phyloP scores from a whole-genome alignment of 352 stramenopile species.

The Aphanomyces stellatus region DNA sequence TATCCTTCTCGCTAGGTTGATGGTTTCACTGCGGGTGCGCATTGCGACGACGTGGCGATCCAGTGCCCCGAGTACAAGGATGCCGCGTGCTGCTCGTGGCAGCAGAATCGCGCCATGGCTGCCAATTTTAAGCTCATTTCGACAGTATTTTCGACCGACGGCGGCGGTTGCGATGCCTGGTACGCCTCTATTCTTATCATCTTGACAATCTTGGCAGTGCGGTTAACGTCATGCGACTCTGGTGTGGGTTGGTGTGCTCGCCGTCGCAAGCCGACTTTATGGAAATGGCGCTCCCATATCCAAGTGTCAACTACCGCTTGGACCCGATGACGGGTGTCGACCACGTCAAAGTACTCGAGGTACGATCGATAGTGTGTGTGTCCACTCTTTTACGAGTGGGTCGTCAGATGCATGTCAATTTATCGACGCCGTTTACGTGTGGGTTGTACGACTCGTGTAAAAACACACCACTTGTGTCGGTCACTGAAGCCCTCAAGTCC shows the following conservation, averaged over 20 bases:
- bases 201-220: conserved; percentile 24
- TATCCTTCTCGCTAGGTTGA: conserved; percentile 24
- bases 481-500: conserved; percentile 65
- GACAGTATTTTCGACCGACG: conserved; percentile 51
- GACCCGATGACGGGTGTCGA: conserved; percentile 70
- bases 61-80: conserved; percentile 81
- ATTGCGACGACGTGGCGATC: conserved; percentile 62
- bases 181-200: not conserved
- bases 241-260: conserved; percentile 80
- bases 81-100: conserved; percentile 79
- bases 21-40: conserved; percentile 57
- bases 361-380: not conserved
- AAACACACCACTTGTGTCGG: conserved; percentile 69
- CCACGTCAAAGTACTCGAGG: conserved; percentile 67
- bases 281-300: conserved; percentile 50
- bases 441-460: conserved; percentile 79
- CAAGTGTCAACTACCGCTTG: conserved; percentile 54
- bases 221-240: conserved; percentile 77
- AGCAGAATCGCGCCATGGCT: conserved; percentile 83
- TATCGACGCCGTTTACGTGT: conserved; percentile 67
- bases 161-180: conserved; percentile 69
- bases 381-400: not conserved
- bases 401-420: conserved; percentile 55
- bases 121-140: conserved; percentile 79
- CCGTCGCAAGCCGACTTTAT: conserved; percentile 66